These are phyloP conservation scores for Suillus hirtellus DNA, from an alignment of 768 basidiomycete species.

Conservation along the genomic window DNA sequence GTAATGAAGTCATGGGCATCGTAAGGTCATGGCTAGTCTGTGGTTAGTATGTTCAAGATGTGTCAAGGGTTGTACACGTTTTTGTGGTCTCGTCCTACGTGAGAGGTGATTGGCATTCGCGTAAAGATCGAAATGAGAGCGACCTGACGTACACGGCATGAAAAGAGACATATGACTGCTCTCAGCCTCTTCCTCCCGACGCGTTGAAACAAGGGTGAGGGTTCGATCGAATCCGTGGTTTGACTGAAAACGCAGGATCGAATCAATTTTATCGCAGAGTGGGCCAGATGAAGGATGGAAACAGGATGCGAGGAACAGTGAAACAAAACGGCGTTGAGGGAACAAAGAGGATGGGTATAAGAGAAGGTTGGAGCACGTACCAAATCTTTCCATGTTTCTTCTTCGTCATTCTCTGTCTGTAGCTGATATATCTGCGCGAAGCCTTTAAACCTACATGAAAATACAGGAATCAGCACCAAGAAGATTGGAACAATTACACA, in stretches of 20 bases:
- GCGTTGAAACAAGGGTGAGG: constrained; percentile 56
- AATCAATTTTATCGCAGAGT: constrained; percentile 11
- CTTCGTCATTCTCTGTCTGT: constrained; percentile 83
- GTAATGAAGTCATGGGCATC: not conserved
- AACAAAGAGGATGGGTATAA: not conserved
- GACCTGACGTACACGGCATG: not conserved
- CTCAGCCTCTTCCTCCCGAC: constrained; percentile 52
- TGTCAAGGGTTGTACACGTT: not conserved
- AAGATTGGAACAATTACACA: not conserved
- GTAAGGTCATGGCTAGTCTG: not conserved
- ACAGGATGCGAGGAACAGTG: not conserved
- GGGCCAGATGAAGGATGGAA: not conserved
- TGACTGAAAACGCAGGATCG: constrained; percentile 40
- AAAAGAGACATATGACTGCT: not conserved
- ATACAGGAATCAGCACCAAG: not conserved
- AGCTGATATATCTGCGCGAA: constrained; percentile 83
- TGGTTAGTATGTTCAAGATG: not conserved
- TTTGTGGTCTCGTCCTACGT: constrained; percentile 4
- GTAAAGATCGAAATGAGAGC: not conserved
- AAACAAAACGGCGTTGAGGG: not conserved
- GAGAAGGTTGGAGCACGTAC: constrained; percentile 44
- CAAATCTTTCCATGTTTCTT: constrained; percentile 83
- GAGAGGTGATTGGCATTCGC: not conserved
- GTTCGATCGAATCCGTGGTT: constrained; percentile 76
- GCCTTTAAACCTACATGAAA: constrained; percentile 60